Conservation (phyloP, 1,284 basidiomycete species). For the Schizophyllum amplum region DNA sequence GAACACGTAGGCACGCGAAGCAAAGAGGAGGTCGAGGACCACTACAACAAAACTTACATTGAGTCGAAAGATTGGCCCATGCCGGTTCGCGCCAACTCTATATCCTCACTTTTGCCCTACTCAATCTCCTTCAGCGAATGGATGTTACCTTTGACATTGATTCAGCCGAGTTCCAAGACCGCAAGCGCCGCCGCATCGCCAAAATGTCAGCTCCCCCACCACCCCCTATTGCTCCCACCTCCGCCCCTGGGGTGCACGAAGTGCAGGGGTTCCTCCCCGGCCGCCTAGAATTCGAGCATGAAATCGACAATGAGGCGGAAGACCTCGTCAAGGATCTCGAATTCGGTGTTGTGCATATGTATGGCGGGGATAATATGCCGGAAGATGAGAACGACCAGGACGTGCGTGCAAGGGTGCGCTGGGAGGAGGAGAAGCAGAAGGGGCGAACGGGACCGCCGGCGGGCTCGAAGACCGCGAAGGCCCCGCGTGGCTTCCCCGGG, state of each 20-base stretch:
- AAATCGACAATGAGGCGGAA: slow-evolving; percentile 95
- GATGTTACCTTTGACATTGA: slow-evolving; percentile 66
- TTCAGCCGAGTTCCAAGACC: slow-evolving; percentile 76
- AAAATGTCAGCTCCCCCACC: slow-evolving; percentile 51
- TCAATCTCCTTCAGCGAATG: slow-evolving; percentile 42
- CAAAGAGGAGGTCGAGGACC: slow-evolving; percentile 89
- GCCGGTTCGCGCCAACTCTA: slow-evolving; percentile 44
- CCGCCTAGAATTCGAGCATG: slow-evolving; percentile 95
- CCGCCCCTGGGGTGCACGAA: slow-evolving; percentile 91
- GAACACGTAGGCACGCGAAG: slow-evolving; percentile 94
- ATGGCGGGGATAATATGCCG: slow-evolving; percentile 78
- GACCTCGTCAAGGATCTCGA: slow-evolving; percentile 94
- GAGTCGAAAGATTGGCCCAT: slow-evolving; percentile 71
- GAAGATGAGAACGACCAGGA: slow-evolving; percentile 69
- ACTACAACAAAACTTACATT: slow-evolving; percentile 84
- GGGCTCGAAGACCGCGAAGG: slow-evolving; percentile 14
- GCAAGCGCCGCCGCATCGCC: slow-evolving; percentile 82
- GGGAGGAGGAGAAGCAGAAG: slow-evolving; percentile 50
- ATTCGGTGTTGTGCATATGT: slow-evolving; percentile 82
- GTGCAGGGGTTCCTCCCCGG: slow-evolving; percentile 92
- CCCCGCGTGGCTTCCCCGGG: slow-evolving; percentile 17
- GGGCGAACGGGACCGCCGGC: background rate
- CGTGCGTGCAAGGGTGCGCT: slow-evolving; percentile 57
- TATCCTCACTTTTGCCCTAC: background rate
- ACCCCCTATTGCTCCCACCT: slow-evolving; percentile 77